Percentiles rank a stretch among this genome's conserved stretches.
These are phyloP conservation scores for Backusella sp. DNA, from an alignment of 192 early-diverging fungal species.

Conservation along the genomic window DNA sequence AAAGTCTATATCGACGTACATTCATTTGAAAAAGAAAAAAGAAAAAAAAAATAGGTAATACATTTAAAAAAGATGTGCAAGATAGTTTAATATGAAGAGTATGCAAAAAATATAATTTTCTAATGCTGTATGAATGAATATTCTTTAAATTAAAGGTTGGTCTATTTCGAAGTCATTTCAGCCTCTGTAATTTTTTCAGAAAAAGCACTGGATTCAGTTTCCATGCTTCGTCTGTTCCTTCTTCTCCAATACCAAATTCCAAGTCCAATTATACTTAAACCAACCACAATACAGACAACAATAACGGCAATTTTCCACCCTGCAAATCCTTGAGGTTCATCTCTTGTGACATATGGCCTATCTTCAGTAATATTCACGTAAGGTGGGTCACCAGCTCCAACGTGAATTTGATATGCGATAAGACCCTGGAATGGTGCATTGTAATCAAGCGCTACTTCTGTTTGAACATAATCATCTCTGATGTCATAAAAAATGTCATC, in stretches of 20 bases:
- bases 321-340: constrained; percentile 19
- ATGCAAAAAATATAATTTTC: background rate
- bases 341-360: constrained; percentile 38
- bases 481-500: constrained; percentile 50
- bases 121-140: background rate
- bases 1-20: no score
- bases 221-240: background rate
- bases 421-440: constrained; percentile 54
- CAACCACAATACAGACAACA: constrained; percentile 41
- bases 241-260: constrained; percentile 8
- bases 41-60: no score
- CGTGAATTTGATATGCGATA: constrained; percentile 51
- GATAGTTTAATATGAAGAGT: background rate
- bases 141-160: background rate
- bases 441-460: constrained; percentile 56
- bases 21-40: no score
- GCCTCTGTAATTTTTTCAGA: background rate
- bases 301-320: constrained; percentile 52
- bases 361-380: constrained; percentile 47
- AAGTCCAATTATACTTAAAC: constrained; percentile 10
- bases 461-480: constrained; percentile 47
- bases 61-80: no score
- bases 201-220: background rate
- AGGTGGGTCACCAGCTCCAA: constrained; percentile 39
- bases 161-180: background rate